Percentiles rank a stretch among this genome's conserved stretches.
Evolutionary conservation across 805 yeast species (phyloP).

Genomic region (baker's yeast (Saccharomyces cerevisiae)): DNA sequence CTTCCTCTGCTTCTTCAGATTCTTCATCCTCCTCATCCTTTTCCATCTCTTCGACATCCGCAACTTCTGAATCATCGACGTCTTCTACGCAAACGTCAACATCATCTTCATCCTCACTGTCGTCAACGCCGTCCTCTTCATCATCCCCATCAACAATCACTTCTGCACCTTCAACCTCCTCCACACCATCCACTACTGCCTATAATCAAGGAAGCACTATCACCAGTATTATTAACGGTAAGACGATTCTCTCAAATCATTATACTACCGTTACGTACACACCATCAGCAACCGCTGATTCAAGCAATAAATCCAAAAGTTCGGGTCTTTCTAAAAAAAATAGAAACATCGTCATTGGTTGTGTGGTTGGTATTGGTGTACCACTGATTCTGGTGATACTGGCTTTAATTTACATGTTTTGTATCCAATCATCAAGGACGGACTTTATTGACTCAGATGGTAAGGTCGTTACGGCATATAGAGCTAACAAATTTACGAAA

Average conservation of each 20-base stretch:
- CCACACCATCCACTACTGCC: slow-evolving; percentile 10
- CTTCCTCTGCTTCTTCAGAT: slow-evolving; percentile 1
- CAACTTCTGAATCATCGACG: slow-evolving; percentile 10
- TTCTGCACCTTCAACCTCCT: slow-evolving; percentile 4
- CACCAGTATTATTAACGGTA: slow-evolving; percentile 24
- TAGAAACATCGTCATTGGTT: slow-evolving; percentile 52
- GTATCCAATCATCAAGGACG: slow-evolving; percentile 19
- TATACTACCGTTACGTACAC: slow-evolving; percentile 26
- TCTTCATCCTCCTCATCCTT: slow-evolving; percentile 11
- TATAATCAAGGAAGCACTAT: slow-evolving; percentile 6
- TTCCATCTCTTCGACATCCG: slow-evolving; percentile 10
- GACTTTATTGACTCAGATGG: slow-evolving; percentile 28
- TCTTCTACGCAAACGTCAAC: slow-evolving; percentile 5
- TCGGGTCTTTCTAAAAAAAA: slow-evolving; percentile 39
- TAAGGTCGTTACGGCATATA: slow-evolving; percentile 24
- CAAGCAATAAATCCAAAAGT: slow-evolving; percentile 9
- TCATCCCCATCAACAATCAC: slow-evolving; percentile 9
- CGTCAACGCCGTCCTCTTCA: slow-evolving; percentile 8
- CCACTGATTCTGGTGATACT: slow-evolving; percentile 35
- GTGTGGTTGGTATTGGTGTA: slow-evolving; percentile 61
- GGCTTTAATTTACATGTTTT: slow-evolving; percentile 17
- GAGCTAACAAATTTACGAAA: slow-evolving; percentile 16
- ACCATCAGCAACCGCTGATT: slow-evolving; percentile 18
- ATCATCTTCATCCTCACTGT: slow-evolving; percentile 14
- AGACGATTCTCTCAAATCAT: slow-evolving; percentile 26